Percentiles rank a stretch among this genome's conserved stretches.
Evolutionary conservation across 768 basidiomycete species (phyloP).

Genomic region (Leccinum uliginosum): DNA sequence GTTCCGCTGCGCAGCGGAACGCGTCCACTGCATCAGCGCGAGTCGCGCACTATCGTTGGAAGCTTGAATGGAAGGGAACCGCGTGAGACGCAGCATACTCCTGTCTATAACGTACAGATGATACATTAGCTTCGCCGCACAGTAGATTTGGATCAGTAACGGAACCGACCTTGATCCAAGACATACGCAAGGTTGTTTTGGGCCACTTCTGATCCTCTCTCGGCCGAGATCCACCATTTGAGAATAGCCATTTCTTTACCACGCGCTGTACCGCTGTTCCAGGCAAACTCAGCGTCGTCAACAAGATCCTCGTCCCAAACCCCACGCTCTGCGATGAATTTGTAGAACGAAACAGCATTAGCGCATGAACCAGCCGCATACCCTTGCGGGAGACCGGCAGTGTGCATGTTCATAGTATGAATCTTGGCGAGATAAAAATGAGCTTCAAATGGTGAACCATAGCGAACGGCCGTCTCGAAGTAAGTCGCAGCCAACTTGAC

Average conservation of each 20-base stretch:
- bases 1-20: constrained; percentile 90
- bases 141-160: constrained; percentile 30
- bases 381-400: constrained; percentile 39
- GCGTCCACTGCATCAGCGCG: constrained; percentile 90
- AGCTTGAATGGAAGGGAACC: constrained; percentile 64
- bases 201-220: constrained; percentile 85
- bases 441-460: constrained; percentile 91
- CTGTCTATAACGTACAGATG: constrained; percentile 44
- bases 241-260: constrained; percentile 83
- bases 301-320: constrained; percentile 81
- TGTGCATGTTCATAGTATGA: constrained; percentile 54
- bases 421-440: constrained; percentile 91
- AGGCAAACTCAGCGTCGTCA: constrained; percentile 72
- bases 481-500: constrained; percentile 58
- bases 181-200: constrained; percentile 95
- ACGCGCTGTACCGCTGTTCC: constrained; percentile 64
- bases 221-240: constrained; percentile 93
- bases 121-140: constrained; percentile 23
- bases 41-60: constrained; percentile 80
- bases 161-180: constrained; percentile 76
- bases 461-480: constrained; percentile 81
- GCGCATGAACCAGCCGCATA: constrained; percentile 74
- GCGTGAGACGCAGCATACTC: constrained; percentile 62
- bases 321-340: constrained; percentile 87
- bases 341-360: constrained; percentile 89